phyloP scores from a whole-genome alignment of 345 rosid genomes.

The Lepidium aucheri region DNA sequence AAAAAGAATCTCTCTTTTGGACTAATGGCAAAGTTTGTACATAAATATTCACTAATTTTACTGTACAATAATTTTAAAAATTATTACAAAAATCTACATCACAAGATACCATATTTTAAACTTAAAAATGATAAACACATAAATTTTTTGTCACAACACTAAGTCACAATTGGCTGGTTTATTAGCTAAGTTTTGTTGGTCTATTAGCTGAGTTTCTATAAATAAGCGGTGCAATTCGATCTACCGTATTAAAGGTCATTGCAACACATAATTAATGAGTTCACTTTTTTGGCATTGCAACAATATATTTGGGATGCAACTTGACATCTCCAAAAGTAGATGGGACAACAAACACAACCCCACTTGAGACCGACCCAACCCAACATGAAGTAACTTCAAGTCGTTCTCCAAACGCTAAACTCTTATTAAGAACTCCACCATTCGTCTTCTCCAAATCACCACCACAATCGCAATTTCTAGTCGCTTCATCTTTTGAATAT shows the following conservation, averaged over 20 bases:
- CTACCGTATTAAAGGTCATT: too few relatives aligned
- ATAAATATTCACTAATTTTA: neutral
- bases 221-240: too few relatives aligned
- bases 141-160: too few relatives aligned
- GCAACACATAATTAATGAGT: neutral
- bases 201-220: too few relatives aligned
- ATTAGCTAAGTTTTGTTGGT: too few relatives aligned
- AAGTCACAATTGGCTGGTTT: too few relatives aligned
- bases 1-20: slow-evolving; percentile 2
- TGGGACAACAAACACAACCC: slow-evolving; percentile 38
- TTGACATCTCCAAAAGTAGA: slow-evolving; percentile 15
- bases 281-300: slow-evolving; percentile 14
- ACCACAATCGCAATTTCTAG: neutral
- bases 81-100: neutral
- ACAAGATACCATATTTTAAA: neutral
- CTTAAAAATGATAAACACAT: neutral
- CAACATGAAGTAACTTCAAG: slow-evolving; percentile 38
- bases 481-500: slow-evolving; percentile 15
- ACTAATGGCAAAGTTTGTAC: neutral
- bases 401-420: slow-evolving; percentile 27
- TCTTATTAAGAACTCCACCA: slow-evolving; percentile 8
- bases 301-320: slow-evolving; percentile 7
- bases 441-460: slow-evolving; percentile 34
- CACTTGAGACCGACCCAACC: slow-evolving; percentile 36
- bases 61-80: too few relatives aligned